Conservation (phyloP, 1,284 basidiomycete genomes). For the Ustilago nuda region DNA sequence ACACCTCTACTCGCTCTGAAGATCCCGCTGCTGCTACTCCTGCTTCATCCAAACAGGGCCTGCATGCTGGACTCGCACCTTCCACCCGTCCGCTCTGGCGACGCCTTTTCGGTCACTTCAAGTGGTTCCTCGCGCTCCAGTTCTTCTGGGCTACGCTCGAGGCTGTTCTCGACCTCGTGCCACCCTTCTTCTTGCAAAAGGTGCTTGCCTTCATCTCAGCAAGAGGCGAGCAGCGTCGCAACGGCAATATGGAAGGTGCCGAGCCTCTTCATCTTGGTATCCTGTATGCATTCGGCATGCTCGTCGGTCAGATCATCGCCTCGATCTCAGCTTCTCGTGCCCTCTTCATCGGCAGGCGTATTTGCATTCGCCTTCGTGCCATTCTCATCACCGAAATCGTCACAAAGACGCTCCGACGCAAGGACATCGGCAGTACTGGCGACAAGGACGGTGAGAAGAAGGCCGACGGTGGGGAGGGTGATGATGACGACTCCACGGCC, state of each 20-base stretch:
- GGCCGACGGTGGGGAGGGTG: conserved; percentile 20
- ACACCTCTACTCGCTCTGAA: conserved; percentile 35
- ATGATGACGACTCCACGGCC: conserved; percentile 29
- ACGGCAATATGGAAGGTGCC: conserved; percentile 22
- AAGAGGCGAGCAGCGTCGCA: conserved; percentile 37
- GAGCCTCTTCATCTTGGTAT: conserved; percentile 72
- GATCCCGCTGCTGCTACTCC: neutral
- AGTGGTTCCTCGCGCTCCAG: conserved; percentile 60
- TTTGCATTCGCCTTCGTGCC: conserved; percentile 70
- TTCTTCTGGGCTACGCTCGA: conserved; percentile 71
- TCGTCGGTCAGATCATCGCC: conserved; percentile 70
- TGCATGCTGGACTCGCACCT: conserved; percentile 61
- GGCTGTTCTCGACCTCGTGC: conserved; percentile 71
- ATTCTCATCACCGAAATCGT: conserved; percentile 74
- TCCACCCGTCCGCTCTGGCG: conserved; percentile 65
- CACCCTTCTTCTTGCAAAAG: conserved; percentile 72
- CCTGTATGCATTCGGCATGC: conserved; percentile 72
- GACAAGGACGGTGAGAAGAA: conserved; percentile 38
- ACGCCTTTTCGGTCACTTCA: conserved; percentile 70
- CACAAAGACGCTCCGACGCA: conserved; percentile 73
- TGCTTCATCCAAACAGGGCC: conserved; percentile 18
- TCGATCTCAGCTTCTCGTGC: conserved; percentile 70
- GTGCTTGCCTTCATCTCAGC: conserved; percentile 71
- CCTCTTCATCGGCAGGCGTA: conserved; percentile 72
- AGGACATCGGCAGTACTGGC: conserved; percentile 68